These are phyloP conservation scores for Colletotrichum orchidophilum DNA, from an alignment of 2,329 filamentous ascomycete genomes.

Conservation along the genomic window DNA sequence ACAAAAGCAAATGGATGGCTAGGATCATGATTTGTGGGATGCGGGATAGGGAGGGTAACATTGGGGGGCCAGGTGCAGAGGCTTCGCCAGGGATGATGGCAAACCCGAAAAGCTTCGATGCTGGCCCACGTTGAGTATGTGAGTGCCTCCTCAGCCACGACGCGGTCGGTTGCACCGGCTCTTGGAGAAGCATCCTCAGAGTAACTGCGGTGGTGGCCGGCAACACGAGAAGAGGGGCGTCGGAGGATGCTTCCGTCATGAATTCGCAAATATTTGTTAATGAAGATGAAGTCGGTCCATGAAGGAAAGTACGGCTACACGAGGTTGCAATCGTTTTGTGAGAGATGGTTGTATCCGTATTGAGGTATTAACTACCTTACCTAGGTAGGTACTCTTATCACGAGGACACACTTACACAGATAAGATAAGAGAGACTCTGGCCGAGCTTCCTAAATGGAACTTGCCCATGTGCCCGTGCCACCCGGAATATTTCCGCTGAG, in stretches of 20 bases:
- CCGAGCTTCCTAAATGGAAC: not conserved
- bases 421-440: slow-evolving; percentile 11
- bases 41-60: not conserved
- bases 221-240: not conserved
- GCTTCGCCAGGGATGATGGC: slow-evolving; percentile 23
- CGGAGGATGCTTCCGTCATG: not conserved
- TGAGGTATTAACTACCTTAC: too few species aligned
- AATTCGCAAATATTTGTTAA: too few species aligned
- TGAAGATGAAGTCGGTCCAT: too few species aligned
- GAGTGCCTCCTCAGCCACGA: not conserved
- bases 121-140: not conserved
- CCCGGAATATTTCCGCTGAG: not conserved
- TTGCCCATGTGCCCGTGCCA: too few species aligned
- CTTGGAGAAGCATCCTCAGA: not conserved
- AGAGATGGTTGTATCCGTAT: too few species aligned
- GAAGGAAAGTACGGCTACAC: not conserved
- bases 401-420: not conserved
- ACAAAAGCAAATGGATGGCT: not conserved
- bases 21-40: not conserved
- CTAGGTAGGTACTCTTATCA: too few species aligned
- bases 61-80: not conserved
- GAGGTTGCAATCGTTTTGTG: too few species aligned
- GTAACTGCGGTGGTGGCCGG: not conserved
- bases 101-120: not conserved
- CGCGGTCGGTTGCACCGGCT: not conserved